These are phyloP conservation scores for Syncephalastrum monosporum DNA, from an alignment of 371 early-diverging fungal species.

Conservation along the genomic window DNA sequence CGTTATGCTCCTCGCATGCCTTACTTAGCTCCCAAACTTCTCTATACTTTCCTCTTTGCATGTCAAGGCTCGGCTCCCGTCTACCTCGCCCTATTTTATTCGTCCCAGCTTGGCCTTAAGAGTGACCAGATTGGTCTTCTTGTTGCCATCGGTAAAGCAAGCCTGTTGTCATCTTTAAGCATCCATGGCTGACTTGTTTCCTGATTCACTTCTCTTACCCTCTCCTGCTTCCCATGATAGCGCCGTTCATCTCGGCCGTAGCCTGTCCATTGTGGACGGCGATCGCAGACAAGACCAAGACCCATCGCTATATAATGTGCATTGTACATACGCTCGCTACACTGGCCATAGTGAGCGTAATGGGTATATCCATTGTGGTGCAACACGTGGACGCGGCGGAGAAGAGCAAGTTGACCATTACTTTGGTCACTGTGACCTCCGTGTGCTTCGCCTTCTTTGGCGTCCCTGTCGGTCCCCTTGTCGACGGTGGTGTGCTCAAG, in stretches of 20 bases:
- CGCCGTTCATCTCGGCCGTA: conserved; percentile 53
- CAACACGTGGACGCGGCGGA: conserved; percentile 27
- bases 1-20: conserved; percentile 28
- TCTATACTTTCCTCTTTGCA: conserved; percentile 52
- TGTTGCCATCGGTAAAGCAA: conserved; percentile 45
- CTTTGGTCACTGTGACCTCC: conserved; percentile 44
- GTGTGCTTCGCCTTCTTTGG: conserved; percentile 56
- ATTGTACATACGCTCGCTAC: conserved; percentile 51
- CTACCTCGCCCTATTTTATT: conserved; percentile 48
- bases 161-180: background rate
- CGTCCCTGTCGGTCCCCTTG: conserved; percentile 48
- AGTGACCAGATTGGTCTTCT: conserved; percentile 52
- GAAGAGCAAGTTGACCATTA: conserved; percentile 29
- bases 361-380: conserved; percentile 47
- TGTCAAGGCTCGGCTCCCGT: conserved; percentile 56
- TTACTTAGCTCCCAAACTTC: conserved; percentile 49
- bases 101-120: conserved; percentile 44
- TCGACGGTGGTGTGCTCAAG: conserved; percentile 53
- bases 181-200: no score
- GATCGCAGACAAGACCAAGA: conserved; percentile 49
- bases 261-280: conserved; percentile 55
- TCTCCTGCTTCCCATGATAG: conserved; percentile 18
- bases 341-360: conserved; percentile 50
- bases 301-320: conserved; percentile 52
- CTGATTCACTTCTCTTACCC: background rate